Evolutionary conservation across 1,284 basidiomycete species (phyloP).

Genomic region (Apiotrichum mycotoxinovorans): DNA sequence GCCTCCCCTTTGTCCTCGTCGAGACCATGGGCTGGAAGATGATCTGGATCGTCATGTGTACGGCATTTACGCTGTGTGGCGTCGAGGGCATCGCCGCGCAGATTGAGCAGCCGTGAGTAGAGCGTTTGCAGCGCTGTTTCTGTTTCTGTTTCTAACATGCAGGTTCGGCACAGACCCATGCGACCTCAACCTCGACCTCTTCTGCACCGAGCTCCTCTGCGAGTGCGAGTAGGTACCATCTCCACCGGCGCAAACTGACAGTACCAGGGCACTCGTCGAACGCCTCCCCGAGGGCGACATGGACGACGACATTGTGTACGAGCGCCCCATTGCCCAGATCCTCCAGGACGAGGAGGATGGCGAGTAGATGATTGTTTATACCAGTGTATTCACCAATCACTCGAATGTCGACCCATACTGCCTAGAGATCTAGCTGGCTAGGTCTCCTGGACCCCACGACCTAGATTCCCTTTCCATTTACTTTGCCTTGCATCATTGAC

Average conservation of each 20-base stretch:
- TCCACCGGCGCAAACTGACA: slow-evolving; percentile 8
- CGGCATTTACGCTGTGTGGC: slow-evolving; percentile 68
- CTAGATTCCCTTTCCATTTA: too few species aligned
- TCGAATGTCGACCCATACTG: too few species aligned
- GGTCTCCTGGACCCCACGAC: too few species aligned
- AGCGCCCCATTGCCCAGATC: slow-evolving; percentile 8
- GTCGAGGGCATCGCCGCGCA: slow-evolving; percentile 87
- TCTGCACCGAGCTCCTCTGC: slow-evolving; percentile 77
- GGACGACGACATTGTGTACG: slow-evolving; percentile 29
- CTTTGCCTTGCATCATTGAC: neutral
- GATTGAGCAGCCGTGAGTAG: slow-evolving; percentile 76
- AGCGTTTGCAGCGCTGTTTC: too few species aligned
- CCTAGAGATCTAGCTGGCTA: too few species aligned
- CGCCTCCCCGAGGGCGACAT: slow-evolving; percentile 65
- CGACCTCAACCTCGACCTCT: slow-evolving; percentile 59
- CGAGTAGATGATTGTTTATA: too few species aligned
- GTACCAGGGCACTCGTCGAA: slow-evolving; percentile 66
- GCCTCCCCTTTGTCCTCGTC: slow-evolving; percentile 76
- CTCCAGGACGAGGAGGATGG: slow-evolving; percentile 14
- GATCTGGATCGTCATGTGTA: slow-evolving; percentile 71
- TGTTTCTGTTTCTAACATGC: too few species aligned
- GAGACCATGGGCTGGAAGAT: slow-evolving; percentile 63
- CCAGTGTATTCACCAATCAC: too few species aligned
- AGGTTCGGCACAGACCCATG: slow-evolving; percentile 50
- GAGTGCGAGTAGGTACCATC: slow-evolving; percentile 67